Evolutionary conservation across 1,139 yeast genomes (phyloP).

Genomic region (Candida frijolesensis): DNA sequence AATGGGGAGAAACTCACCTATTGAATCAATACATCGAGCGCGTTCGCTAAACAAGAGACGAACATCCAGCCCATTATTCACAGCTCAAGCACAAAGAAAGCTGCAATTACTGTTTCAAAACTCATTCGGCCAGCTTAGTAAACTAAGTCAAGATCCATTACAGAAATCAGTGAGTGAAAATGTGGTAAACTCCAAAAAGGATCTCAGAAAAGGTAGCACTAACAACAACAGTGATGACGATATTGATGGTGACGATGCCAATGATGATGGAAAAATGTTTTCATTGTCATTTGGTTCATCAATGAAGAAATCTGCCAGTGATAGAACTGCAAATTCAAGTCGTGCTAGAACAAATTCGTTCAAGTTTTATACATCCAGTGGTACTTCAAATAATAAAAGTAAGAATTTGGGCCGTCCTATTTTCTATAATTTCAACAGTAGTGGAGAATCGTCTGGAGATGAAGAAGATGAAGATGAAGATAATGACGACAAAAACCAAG

Average conservation of each 20-base stretch:
- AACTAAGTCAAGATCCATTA: neutral
- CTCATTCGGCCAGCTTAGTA: conserved; percentile 5
- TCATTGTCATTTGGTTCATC: conserved; percentile 26
- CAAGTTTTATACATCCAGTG: conserved; percentile 31
- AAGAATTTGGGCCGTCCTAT: conserved; percentile 23
- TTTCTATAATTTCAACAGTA: conserved; percentile 37
- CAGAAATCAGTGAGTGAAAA: neutral
- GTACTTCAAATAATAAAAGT: conserved; percentile 9
- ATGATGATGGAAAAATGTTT: conserved; percentile 21
- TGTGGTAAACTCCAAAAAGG: conserved; percentile 4
- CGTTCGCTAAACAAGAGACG: conserved; percentile 33
- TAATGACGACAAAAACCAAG: neutral
- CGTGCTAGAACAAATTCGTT: conserved; percentile 31
- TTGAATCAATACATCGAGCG: conserved; percentile 27
- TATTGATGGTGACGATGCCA: conserved; percentile 14
- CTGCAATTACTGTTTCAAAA: conserved; percentile 16
- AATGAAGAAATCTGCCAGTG: conserved; percentile 10
- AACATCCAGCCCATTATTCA: conserved; percentile 17
- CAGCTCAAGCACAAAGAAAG: conserved; percentile 16
- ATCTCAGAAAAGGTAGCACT: conserved; percentile 5
- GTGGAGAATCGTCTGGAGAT: conserved; percentile 15
- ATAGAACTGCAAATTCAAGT: conserved; percentile 9
- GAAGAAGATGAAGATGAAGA: conserved; percentile 13
- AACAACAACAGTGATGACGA: conserved; percentile 4
- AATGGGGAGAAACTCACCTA: conserved; percentile 18